A percentile compares a stretch with the other conserved stretches of the same genome.
Evolutionary conservation across 257 asterid species (phyloP).

Genomic region (Nicotiana obtusifolia): DNA sequence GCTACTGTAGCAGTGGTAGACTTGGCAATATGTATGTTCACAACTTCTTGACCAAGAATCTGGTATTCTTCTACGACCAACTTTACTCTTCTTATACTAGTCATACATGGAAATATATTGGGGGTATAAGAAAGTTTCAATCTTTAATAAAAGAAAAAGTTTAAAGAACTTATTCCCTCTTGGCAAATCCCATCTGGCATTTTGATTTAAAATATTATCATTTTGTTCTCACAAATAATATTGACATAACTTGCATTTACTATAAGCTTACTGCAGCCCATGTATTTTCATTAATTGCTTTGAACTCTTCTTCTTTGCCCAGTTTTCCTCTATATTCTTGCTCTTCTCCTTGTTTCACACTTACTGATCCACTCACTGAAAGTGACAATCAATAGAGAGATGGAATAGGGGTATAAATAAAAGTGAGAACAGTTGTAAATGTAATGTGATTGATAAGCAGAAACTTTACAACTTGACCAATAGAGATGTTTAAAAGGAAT

Average conservation of each 20-base stretch:
- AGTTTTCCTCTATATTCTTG: not conserved
- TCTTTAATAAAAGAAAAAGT: not conserved
- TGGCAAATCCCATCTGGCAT: not conserved
- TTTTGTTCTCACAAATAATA: not conserved
- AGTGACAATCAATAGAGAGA: not conserved
- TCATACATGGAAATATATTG: not conserved
- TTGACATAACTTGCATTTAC: not conserved
- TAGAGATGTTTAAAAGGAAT: not conserved
- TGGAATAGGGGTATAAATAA: not conserved
- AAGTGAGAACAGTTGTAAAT: not conserved
- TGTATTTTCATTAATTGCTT: not conserved
- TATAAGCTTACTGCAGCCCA: not conserved
- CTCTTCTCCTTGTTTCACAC: not conserved
- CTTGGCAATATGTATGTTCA: not conserved
- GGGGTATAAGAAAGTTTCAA: not conserved
- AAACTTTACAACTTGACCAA: not conserved
- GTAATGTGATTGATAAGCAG: not conserved
- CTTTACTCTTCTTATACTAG: not conserved
- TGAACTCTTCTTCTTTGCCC: not conserved
- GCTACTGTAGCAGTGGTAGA: not conserved
- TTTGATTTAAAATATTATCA: not conserved
- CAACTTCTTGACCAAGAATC: conserved; percentile 6
- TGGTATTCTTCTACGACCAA: not conserved
- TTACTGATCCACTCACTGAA: not conserved
- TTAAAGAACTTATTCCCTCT: not conserved